Percentiles rank a stretch among this genome's conserved stretches.
Evolutionary conservation across 1,284 basidiomycete species (phyloP).

Genomic region (Ceratobasidium sp.): DNA sequence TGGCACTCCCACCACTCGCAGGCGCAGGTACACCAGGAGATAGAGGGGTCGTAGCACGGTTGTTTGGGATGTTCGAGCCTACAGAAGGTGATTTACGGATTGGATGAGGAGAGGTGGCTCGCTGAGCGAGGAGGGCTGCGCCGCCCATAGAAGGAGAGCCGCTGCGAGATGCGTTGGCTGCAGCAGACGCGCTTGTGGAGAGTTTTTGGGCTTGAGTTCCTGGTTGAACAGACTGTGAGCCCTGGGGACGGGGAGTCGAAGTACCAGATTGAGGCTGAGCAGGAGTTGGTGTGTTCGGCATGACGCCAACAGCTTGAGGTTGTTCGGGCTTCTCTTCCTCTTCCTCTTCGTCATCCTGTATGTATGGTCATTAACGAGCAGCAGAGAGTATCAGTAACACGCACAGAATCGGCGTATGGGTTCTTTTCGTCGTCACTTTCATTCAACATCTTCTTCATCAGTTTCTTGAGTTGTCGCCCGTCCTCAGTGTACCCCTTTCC

Average conservation of each 20-base stretch:
- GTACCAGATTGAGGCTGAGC: slow-evolving; percentile 11
- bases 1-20: slow-evolving; percentile 31
- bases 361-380: not conserved
- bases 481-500: slow-evolving; percentile 25
- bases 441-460: slow-evolving; percentile 32
- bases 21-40: slow-evolving; percentile 19
- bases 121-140: slow-evolving; percentile 41
- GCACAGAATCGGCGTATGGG: slow-evolving; percentile 34
- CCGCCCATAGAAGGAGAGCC: slow-evolving; percentile 38
- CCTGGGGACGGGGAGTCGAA: slow-evolving; percentile 20
- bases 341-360: slow-evolving; percentile 42
- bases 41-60: slow-evolving; percentile 30
- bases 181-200: slow-evolving; percentile 7
- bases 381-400: not conserved
- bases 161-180: slow-evolving; percentile 16
- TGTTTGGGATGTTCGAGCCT: slow-evolving; percentile 10
- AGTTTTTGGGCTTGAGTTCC: slow-evolving; percentile 14
- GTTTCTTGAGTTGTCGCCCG: slow-evolving; percentile 19
- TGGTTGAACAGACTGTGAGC: slow-evolving; percentile 1
- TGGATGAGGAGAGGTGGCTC: slow-evolving; percentile 40
- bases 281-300: slow-evolving; percentile 22
- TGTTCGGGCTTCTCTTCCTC: slow-evolving; percentile 40
- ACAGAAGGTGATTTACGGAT: slow-evolving; percentile 28
- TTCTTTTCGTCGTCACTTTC: slow-evolving; percentile 39
- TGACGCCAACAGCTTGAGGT: slow-evolving; percentile 25